Base-by-base conservation (phyloP, 78 protist species). In the Thecamonas trahens region DNA sequence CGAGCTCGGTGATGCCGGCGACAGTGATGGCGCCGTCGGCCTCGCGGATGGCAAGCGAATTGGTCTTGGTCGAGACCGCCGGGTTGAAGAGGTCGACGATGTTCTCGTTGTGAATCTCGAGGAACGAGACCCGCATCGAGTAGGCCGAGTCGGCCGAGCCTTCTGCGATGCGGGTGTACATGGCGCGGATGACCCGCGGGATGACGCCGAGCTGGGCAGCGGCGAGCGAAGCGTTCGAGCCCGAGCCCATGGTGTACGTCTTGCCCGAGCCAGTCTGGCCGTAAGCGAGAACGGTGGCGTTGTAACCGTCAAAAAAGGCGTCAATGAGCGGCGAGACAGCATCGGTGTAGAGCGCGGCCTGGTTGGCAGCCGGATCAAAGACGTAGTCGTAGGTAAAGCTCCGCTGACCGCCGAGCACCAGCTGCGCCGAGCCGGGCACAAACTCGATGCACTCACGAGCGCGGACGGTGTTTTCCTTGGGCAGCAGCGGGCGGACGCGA, bases 41-140 rank as follows among this genome's bases (percentile, higher is more conserved):
- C n/a, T n/a, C n/a, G n/a, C n/a, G n/a, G n/a, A n/a, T n/a, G n/a
- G n/a, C n/a, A n/a, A n/a, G n/a, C n/a, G n/a, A n/a, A n/a, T n/a
- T 49, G 61, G 50, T 24, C 59, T 72, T 67, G 60, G 83, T 79
- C 59, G 84, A 70, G 17, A 87, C 65, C 42, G 71, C 85, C 52
- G 72, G 83, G 62, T 85, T 74, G 54, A 85, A 73, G 6, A 85
- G 67, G 63, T 85, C 91, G 34, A 64, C 52, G 11, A 85, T 83
- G 15, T 59, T 47, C 70, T 85, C 91, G 66, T 79, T 78, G 72
- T 85, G 79, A 42, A 85, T 79, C 47, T 85, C 91, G 74, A 85
- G 74, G 61, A 60, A 76, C 20, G 79, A 58, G n/a, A 76, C 80
- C 49, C 71, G 65, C 40, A 80, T 76, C 34, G 68, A 68, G 63